phyloP scores from a whole-genome alignment of 2,329 filamentous ascomycete genomes.

The Mollisia scopiformis region DNA sequence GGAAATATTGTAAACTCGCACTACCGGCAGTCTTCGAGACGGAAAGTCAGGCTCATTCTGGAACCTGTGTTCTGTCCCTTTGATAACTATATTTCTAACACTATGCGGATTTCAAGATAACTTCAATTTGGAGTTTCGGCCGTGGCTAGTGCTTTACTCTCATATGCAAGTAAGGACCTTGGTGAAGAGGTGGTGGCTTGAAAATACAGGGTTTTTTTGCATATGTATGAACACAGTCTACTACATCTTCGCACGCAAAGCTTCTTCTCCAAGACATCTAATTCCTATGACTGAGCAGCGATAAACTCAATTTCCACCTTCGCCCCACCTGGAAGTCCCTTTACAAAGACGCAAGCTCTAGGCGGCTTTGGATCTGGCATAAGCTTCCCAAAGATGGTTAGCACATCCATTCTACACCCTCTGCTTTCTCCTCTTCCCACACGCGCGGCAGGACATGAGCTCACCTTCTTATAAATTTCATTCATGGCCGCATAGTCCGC shows the following conservation, averaged over 20 bases:
- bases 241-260: neutral
- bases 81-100: too few relatives aligned
- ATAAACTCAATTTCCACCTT: slow-evolving; percentile 23
- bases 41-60: too few relatives aligned
- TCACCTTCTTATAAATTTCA: slow-evolving; percentile 16
- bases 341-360: slow-evolving; percentile 20
- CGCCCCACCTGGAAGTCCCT: slow-evolving; percentile 17
- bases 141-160: neutral
- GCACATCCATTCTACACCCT: neutral
- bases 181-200: neutral
- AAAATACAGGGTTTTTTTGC: neutral
- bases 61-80: too few relatives aligned
- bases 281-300: slow-evolving; percentile 11
- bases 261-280: neutral
- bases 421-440: neutral
- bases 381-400: slow-evolving; percentile 1
- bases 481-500: slow-evolving; percentile 19
- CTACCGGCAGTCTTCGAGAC: neutral
- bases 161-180: neutral
- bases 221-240: neutral
- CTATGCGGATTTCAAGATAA: neutral
- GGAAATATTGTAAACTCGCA: neutral
- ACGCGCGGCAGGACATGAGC: neutral
- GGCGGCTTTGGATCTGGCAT: slow-evolving; percentile 23
- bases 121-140: neutral